These are phyloP conservation scores for Xylariaceae sp. DNA, from an alignment of 2,329 filamentous ascomycete genomes.

Conservation along the genomic window DNA sequence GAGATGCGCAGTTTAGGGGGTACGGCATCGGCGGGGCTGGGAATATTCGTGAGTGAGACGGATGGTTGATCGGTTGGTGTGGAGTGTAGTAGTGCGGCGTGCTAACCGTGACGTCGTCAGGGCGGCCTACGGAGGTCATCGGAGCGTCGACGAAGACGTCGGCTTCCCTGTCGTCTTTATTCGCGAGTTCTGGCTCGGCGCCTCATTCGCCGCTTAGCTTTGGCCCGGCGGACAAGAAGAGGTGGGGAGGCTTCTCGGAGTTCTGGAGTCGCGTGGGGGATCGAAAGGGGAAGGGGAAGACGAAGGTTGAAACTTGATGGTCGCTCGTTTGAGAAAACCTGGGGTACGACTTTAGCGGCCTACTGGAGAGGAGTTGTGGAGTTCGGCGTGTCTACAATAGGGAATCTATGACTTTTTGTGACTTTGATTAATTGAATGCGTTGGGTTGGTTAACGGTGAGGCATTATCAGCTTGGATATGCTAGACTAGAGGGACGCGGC, in stretches of 20 bases:
- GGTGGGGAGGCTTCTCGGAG: conserved; percentile 16
- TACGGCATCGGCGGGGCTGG: conserved; percentile 46
- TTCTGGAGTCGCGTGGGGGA: conserved; percentile 18
- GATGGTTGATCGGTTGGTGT: not conserved
- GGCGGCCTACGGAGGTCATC: conserved; percentile 37
- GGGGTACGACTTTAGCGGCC: not conserved
- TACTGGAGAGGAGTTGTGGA: too few species aligned
- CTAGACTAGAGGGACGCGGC: too few species aligned
- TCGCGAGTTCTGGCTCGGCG: conserved; percentile 6
- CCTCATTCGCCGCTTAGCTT: conserved; percentile 3
- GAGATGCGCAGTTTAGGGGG: conserved; percentile 40
- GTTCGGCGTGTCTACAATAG: too few species aligned
- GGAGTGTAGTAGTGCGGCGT: not conserved
- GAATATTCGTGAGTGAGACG: conserved; percentile 38
- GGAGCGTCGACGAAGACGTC: conserved; percentile 17
- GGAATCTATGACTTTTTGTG: too few species aligned
- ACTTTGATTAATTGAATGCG: too few species aligned
- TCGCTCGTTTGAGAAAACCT: not conserved
- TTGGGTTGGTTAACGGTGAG: too few species aligned
- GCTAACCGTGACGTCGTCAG: conserved; percentile 14
- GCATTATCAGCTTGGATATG: too few species aligned
- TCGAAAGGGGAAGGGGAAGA: conserved; percentile 15
- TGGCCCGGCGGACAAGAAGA: conserved; percentile 2
- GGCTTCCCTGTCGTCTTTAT: conserved; percentile 15
- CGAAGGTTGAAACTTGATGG: not conserved